These are phyloP conservation scores for Rubia balearica DNA, from an alignment of 305 asterid species.

Conservation along the genomic window DNA sequence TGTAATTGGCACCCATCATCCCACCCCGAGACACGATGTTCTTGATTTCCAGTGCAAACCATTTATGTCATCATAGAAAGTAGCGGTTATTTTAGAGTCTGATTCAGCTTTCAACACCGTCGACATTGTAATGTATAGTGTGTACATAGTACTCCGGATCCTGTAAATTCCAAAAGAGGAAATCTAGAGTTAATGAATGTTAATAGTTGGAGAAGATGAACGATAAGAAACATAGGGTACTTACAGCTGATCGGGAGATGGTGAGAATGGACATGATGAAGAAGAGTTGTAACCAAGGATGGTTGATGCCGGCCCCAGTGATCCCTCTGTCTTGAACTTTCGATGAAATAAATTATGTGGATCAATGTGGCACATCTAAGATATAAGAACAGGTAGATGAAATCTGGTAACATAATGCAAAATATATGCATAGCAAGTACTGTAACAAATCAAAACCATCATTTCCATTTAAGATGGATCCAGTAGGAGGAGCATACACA, in stretches of 20 bases:
- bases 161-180: background rate
- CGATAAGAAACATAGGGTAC: background rate
- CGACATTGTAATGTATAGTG: background rate
- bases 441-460: too few relatives aligned
- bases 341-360: background rate
- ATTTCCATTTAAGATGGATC: too few relatives aligned
- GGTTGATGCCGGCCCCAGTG: background rate
- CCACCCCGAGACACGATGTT: conserved; percentile 24
- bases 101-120: background rate
- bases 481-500: too few relatives aligned
- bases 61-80: background rate
- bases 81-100: background rate
- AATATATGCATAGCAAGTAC: too few relatives aligned
- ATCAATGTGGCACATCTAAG: too few relatives aligned
- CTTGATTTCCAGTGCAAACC: conserved; percentile 38
- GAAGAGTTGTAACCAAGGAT: background rate
- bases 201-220: background rate
- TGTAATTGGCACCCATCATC: conserved; percentile 1
- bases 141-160: background rate
- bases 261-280: background rate
- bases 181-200: background rate
- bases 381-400: too few relatives aligned
- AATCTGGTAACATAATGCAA: too few relatives aligned
- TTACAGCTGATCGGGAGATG: conserved; percentile 2
- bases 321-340: background rate